Conservation (phyloP, 495 filamentous ascomycete species). For the Aspergillus cavernicola region DNA sequence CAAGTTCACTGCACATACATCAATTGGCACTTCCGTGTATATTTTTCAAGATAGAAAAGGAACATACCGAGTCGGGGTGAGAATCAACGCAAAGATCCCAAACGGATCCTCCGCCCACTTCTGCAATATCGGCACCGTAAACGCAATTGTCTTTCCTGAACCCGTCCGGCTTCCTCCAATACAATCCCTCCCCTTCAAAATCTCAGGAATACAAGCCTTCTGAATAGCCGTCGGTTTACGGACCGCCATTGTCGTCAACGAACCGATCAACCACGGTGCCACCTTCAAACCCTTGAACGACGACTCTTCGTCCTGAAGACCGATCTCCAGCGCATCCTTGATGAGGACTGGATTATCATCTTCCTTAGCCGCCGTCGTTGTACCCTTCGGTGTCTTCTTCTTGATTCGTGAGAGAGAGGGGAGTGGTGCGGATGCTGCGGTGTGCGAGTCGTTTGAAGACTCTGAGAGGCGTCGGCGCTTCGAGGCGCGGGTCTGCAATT, state of each 20-base stretch:
- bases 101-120: conserved; percentile 89
- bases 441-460: conserved; percentile 37
- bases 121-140: conserved; percentile 89
- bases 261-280: conserved; percentile 83
- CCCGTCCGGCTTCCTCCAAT: conserved; percentile 93
- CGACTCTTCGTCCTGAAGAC: conserved; percentile 41
- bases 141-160: conserved; percentile 98
- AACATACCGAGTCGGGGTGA: conserved; percentile 79
- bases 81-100: conserved; percentile 82
- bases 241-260: conserved; percentile 83
- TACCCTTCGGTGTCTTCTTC: conserved; percentile 32
- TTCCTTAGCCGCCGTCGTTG: conserved; percentile 17
- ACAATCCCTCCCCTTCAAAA: conserved; percentile 84
- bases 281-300: conserved; percentile 74
- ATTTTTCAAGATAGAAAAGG: no score
- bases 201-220: conserved; percentile 83
- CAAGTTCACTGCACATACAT: conserved; percentile 63
- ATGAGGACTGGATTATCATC: conserved; percentile 40
- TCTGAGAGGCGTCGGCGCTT: conserved; percentile 44
- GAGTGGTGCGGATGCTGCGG: conserved; percentile 36
- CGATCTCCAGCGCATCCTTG: conserved; percentile 42
- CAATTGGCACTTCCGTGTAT: background rate
- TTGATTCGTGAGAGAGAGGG: conserved; percentile 45
- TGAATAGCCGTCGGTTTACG: conserved; percentile 88
- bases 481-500: conserved; percentile 30